phyloP scores from a whole-genome alignment of 331 rosid species.

The Quercus phellos region DNA sequence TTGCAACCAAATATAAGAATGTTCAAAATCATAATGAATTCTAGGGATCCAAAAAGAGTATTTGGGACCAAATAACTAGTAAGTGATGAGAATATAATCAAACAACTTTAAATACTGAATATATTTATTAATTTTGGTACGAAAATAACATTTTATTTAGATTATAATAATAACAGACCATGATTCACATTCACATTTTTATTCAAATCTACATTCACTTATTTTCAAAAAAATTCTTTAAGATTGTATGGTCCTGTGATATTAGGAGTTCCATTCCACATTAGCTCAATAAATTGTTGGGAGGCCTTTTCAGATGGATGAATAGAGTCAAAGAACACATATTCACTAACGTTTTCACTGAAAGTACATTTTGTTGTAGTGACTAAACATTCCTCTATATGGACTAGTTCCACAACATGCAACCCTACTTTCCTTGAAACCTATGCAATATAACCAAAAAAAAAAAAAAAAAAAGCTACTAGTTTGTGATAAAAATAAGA shows the following conservation, averaged over 20 bases:
- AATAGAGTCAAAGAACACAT: constrained; percentile 1
- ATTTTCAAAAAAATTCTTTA: background rate
- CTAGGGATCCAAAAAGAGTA: too few species aligned
- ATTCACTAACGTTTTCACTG: background rate
- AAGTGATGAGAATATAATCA: too few species aligned
- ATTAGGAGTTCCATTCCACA: constrained; percentile 3
- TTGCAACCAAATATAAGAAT: too few species aligned
- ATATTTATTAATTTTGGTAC: background rate
- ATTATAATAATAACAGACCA: background rate
- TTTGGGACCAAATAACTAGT: too few species aligned
- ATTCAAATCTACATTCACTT: background rate
- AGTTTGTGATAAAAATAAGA: background rate
- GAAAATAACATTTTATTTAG: background rate
- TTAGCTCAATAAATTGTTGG: background rate
- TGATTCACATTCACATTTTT: background rate
- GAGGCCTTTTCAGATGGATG: background rate
- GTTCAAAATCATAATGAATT: too few species aligned
- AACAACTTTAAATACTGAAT: background rate
- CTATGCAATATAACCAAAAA: background rate
- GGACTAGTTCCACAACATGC: constrained; percentile 24
- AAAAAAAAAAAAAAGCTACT: background rate
- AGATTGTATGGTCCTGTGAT: background rate
- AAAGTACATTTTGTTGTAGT: background rate
- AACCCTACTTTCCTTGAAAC: constrained; percentile 8
- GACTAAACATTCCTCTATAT: constrained; percentile 1